These are phyloP conservation scores for Microcyclosporella mali DNA, from an alignment of 2,329 filamentous ascomycete species.

Conservation along the genomic window DNA sequence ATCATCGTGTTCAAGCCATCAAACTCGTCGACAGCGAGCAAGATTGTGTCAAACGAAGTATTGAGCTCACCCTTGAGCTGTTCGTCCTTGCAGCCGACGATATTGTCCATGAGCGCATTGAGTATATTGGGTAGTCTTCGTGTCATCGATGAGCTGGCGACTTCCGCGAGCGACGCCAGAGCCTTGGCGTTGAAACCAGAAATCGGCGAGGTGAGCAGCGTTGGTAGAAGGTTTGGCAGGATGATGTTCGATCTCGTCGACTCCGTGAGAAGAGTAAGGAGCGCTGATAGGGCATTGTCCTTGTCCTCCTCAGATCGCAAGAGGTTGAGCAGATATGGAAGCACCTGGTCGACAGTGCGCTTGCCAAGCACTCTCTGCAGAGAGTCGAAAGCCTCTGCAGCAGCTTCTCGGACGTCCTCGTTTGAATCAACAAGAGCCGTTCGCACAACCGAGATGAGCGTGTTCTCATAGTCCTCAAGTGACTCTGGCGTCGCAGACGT, in stretches of 20 bases:
- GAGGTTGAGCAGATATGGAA: conserved; percentile 87
- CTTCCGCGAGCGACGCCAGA: conserved; percentile 83
- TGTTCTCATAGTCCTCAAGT: conserved; percentile 90
- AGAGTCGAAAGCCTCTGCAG: conserved; percentile 94
- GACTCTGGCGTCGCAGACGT: conserved; percentile 80
- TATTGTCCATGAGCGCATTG: conserved; percentile 90
- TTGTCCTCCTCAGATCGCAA: conserved; percentile 79
- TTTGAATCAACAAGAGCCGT: conserved; percentile 87
- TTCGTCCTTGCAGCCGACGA: conserved; percentile 72
- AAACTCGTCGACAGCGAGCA: conserved; percentile 89
- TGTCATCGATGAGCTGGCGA: conserved; percentile 86
- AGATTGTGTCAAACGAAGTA: conserved; percentile 76
- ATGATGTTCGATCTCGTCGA: conserved; percentile 93
- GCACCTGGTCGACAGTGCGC: conserved; percentile 86
- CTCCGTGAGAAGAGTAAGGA: conserved; percentile 90
- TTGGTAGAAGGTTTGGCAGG: conserved; percentile 90
- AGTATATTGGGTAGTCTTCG: conserved; percentile 82
- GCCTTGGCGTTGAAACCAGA: conserved; percentile 92
- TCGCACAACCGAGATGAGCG: conserved; percentile 86
- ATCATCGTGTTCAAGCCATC: conserved; percentile 94
- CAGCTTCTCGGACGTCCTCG: conserved; percentile 84
- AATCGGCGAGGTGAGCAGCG: conserved; percentile 82
- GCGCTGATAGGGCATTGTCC: conserved; percentile 83
- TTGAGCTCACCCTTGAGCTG: conserved; percentile 67
- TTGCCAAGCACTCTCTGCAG: conserved; percentile 92